Evolutionary conservation across 306 rosid genomes (phyloP), one percentile per base, ranked within the genome.

Genomic region (Abrus precatorius): DNA sequence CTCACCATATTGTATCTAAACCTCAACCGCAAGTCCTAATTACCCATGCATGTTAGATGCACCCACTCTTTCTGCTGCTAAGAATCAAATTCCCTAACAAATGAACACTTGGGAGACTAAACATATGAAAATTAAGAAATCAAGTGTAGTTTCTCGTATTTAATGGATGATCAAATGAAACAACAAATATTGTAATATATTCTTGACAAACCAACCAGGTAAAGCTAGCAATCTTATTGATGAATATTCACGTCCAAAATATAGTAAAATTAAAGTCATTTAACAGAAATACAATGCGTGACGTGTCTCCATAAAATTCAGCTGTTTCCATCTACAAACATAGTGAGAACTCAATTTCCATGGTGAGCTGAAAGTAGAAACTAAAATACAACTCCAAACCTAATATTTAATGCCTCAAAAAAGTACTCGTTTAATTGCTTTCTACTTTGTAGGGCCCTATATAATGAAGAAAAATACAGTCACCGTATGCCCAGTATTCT

Each of bases 61-160:
- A 69, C 60, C 7, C 49, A 34, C 36, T 28, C 32, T 10, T 29
- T 14, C 43, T 3, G 72, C 14, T 32, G 32, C 61, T 28, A 1
- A 68, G 11, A 2, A 20, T n/a, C 30, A 30, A 12, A 48, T 1
- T 30, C 44, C 12, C 43, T 3, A 30, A 29, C 55, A 29, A 68
- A 68, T 29, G 55, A 36, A 45, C 29, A 48, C 7, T 69, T 12
- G 30, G 30, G 75, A 13, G 1, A 69, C 41, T 5, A 47, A 47
- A 29, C 13, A 14, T 14, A 41, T 34, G 7, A 14, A 52, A 14
- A 71, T 52, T 71, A 71, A 53, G 43, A 38, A 53, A 36, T 34
- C 61, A 50, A 7, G 76, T 71, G n/a, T 34, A 53, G 50, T 54
- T 72, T 54, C 77, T 40, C 20, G 20, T 36, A 74, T 55, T 55